phyloP scores from a whole-genome alignment of 148 eudicot genomes.

The Cornus florida region DNA sequence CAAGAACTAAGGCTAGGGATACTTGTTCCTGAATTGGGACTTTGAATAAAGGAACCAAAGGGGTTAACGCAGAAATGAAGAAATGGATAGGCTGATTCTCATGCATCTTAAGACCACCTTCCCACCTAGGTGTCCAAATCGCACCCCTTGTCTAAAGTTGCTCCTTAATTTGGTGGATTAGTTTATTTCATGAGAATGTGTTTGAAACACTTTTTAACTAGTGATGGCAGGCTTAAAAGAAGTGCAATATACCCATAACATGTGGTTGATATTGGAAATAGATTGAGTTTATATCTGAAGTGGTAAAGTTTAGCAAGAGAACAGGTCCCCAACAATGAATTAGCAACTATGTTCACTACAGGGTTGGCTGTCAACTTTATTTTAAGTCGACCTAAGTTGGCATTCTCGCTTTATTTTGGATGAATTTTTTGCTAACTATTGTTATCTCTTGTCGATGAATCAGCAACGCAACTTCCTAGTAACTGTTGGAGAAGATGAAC shows the following conservation, averaged over 20 bases:
- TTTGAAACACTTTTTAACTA: neutral
- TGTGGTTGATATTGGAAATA: neutral
- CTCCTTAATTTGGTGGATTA: neutral
- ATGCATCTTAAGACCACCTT: neutral
- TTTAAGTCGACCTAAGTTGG: neutral
- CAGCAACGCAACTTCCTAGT: slow-evolving; percentile 92
- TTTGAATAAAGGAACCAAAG: too few species aligned
- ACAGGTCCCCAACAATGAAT: neutral
- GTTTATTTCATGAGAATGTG: neutral
- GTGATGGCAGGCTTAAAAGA: neutral
- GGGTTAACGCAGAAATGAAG: neutral
- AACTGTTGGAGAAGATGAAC: slow-evolving; percentile 94
- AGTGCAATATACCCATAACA: neutral
- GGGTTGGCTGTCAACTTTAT: neutral
- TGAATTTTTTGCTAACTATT: neutral
- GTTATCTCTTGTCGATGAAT: slow-evolving; percentile 16
- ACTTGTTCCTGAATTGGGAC: neutral
- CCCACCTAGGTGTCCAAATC: neutral
- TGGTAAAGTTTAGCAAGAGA: too few species aligned
- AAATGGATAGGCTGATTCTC: neutral
- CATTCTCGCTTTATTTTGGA: neutral
- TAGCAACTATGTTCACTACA: neutral
- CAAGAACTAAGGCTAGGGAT: neutral
- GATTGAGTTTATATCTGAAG: neutral
- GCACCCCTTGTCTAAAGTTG: neutral